Conservation (phyloP, 1,284 basidiomycete genomes). For the Apiotrichum domesticum region DNA sequence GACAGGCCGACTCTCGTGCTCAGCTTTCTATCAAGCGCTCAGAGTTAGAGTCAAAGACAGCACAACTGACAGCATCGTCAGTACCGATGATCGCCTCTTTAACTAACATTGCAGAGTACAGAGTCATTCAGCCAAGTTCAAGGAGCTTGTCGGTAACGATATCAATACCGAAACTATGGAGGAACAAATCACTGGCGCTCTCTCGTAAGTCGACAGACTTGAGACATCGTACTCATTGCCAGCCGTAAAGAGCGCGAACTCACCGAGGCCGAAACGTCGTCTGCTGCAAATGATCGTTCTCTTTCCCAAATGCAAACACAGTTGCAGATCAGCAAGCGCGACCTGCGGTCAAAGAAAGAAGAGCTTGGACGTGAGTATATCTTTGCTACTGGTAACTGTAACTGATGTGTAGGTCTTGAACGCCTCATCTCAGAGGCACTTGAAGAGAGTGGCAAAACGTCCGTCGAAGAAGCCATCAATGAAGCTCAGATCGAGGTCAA, state of each 20-base stretch:
- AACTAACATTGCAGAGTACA: conserved; percentile 53
- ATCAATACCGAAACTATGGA: conserved; percentile 63
- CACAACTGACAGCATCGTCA: conserved; percentile 63
- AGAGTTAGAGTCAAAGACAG: conserved; percentile 61
- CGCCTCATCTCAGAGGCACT: conserved; percentile 53
- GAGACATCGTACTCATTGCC: neutral
- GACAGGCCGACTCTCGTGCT: conserved; percentile 77
- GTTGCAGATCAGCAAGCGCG: conserved; percentile 55
- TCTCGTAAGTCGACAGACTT: conserved; percentile 51
- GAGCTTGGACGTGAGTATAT: conserved; percentile 57
- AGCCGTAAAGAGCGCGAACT: conserved; percentile 65
- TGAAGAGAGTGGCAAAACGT: conserved; percentile 41
- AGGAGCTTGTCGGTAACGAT: conserved; percentile 58
- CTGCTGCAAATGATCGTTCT: conserved; percentile 53
- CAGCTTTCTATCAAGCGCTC: conserved; percentile 68
- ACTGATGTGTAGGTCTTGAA: conserved; percentile 53
- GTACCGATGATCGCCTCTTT: conserved; percentile 32
- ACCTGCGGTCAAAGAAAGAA: conserved; percentile 59
- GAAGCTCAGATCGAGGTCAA: conserved; percentile 56
- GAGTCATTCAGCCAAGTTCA: conserved; percentile 58
- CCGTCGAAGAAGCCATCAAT: conserved; percentile 57
- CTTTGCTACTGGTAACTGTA: conserved; percentile 30
- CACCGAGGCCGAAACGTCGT: conserved; percentile 54
- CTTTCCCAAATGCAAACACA: conserved; percentile 61
- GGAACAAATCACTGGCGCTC: conserved; percentile 57